These are phyloP conservation scores for Rhytidiadelphus loreus DNA, from an alignment of 225 moss, liverwort and hornwort genomes.

Conservation along the genomic window DNA sequence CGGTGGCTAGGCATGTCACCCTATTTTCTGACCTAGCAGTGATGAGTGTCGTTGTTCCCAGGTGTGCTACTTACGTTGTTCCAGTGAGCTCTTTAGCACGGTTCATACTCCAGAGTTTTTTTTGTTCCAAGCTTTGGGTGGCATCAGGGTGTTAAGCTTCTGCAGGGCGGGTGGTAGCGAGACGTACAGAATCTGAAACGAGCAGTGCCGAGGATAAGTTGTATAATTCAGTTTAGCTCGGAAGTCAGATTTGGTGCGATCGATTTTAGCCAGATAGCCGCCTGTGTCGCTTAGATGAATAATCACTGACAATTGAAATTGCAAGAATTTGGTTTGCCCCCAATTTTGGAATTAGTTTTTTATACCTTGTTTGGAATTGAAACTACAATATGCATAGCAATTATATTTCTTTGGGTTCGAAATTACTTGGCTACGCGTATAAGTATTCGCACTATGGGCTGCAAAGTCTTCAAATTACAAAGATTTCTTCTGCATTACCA, in stretches of 20 bases:
- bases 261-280: background rate
- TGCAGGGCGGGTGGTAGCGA: background rate
- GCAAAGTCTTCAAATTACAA: background rate
- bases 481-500: background rate
- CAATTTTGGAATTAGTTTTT: background rate
- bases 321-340: background rate
- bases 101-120: background rate
- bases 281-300: background rate
- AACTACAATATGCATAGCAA: too few species aligned
- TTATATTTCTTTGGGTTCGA: background rate
- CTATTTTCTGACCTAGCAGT: background rate
- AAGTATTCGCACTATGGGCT: too few species aligned
- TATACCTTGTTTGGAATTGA: background rate
- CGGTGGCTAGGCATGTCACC: background rate
- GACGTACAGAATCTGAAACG: background rate
- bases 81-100: background rate
- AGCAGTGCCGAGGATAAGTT: background rate
- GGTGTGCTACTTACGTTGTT: background rate
- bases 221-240: background rate
- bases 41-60: background rate
- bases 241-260: background rate
- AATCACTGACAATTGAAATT: background rate
- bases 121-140: background rate
- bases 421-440: background rate
- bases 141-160: background rate